Conservation (phyloP, 2,329 filamentous ascomycete genomes). For the Dactylellina sp. region DNA sequence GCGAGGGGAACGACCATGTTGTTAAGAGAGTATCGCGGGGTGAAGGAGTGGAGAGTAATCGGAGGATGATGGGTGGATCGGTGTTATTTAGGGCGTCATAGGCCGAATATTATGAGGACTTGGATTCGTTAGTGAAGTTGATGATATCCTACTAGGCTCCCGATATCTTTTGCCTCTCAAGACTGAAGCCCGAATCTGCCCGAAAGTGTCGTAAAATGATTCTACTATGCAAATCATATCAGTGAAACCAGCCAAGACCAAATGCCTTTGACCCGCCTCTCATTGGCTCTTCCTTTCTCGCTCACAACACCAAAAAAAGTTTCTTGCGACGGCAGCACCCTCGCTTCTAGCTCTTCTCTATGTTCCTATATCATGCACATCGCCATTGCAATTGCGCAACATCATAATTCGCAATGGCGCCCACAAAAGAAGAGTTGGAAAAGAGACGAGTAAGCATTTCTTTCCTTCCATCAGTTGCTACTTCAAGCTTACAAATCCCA, state of each 20-base stretch:
- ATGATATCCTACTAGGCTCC: neutral
- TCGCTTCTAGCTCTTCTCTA: neutral
- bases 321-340: constrained; percentile 36
- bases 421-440: constrained; percentile 71
- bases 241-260: constrained; percentile 31
- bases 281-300: constrained; percentile 33
- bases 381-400: neutral
- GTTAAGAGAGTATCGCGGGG: constrained; percentile 43
- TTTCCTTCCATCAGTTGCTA: neutral
- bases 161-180: constrained; percentile 13
- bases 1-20: constrained; percentile 51
- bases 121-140: constrained; percentile 9
- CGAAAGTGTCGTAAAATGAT: constrained; percentile 17
- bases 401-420: constrained; percentile 64
- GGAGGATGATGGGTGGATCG: constrained; percentile 8
- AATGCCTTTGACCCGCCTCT: constrained; percentile 42
- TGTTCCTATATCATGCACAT: constrained; percentile 17
- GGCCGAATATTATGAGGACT: neutral
- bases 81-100: constrained; percentile 39
- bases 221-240: constrained; percentile 39
- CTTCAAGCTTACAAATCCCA: constrained; percentile 10
- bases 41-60: constrained; percentile 43
- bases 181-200: constrained; percentile 37
- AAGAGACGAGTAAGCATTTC: constrained; percentile 70
- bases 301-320: constrained; percentile 45